phyloP scores from a whole-genome alignment of 1,284 basidiomycete species.

The Takashimella tepidaria region DNA sequence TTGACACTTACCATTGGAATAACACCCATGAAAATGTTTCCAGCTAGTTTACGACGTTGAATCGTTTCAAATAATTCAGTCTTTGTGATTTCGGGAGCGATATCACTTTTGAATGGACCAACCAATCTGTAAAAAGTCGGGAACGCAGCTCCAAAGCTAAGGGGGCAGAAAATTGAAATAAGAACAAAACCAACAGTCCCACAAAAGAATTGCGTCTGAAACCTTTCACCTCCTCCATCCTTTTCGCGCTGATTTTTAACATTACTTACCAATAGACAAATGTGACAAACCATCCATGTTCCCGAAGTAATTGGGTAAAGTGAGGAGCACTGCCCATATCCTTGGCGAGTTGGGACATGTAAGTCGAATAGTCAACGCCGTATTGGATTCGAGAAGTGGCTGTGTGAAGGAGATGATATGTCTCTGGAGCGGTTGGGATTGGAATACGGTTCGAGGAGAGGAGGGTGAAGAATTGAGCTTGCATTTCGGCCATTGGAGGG shows the following conservation, averaged over 20 bases:
- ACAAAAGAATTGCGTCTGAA: too few species aligned
- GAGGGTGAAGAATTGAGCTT: slow-evolving; percentile 59
- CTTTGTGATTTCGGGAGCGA: slow-evolving; percentile 52
- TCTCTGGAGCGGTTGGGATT: slow-evolving; percentile 52
- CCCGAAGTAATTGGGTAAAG: slow-evolving; percentile 52
- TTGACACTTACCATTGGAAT: slow-evolving; percentile 51
- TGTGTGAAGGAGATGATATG: slow-evolving; percentile 58
- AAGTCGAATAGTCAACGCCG: slow-evolving; percentile 52
- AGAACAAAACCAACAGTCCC: not conserved
- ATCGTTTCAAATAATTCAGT: slow-evolving; percentile 64
- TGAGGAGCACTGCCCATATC: slow-evolving; percentile 60
- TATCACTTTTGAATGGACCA: slow-evolving; percentile 53
- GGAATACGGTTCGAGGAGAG: slow-evolving; percentile 52
- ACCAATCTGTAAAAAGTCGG: slow-evolving; percentile 59
- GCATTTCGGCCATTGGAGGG: slow-evolving; percentile 63
- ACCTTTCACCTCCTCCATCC: too few species aligned
- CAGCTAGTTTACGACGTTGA: slow-evolving; percentile 55
- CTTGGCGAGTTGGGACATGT: slow-evolving; percentile 58
- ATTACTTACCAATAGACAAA: slow-evolving; percentile 56
- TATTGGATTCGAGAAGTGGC: slow-evolving; percentile 58
- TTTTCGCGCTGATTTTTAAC: not conserved
- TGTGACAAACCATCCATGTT: slow-evolving; percentile 56
- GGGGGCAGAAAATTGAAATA: not conserved
- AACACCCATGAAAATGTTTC: slow-evolving; percentile 61
- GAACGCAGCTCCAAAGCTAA: slow-evolving; percentile 59